Evolutionary conservation across 208 protist genomes (phyloP).

Genomic region (Vickermania spadyakhi): DNA sequence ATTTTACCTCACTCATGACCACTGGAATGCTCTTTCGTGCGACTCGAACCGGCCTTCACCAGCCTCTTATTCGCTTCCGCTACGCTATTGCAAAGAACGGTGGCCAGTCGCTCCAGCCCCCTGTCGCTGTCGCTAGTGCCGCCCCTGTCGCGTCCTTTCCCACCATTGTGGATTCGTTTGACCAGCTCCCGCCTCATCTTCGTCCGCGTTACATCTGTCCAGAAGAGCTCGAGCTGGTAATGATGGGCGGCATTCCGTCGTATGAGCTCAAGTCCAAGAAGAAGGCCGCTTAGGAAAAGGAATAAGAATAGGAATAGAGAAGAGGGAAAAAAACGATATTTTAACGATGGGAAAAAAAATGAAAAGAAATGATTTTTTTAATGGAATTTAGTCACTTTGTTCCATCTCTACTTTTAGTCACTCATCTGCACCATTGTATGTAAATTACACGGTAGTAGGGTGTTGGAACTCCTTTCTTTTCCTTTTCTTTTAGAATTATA

Average conservation of each 20-base stretch:
- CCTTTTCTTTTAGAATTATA: no score
- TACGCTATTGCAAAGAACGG: slow-evolving; percentile 59
- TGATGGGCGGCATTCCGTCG: background rate
- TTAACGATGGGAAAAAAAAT: no score
- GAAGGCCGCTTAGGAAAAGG: background rate
- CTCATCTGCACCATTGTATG: no score
- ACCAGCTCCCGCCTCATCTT: background rate
- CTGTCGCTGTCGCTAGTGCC: background rate
- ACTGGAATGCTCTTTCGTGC: slow-evolving; percentile 30
- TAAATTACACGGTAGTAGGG: no score
- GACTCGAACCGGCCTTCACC: slow-evolving; percentile 18
- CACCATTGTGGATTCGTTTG: background rate
- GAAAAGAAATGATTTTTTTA: no score
- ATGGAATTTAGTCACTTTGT: no score
- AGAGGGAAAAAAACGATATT: no score
- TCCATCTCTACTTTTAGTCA: no score
- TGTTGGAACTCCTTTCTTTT: no score
- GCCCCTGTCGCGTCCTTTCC: background rate
- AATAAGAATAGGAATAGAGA: background rate
- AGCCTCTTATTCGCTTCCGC: slow-evolving; percentile 63
- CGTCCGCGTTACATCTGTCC: background rate
- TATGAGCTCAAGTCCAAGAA: slow-evolving; percentile 1
- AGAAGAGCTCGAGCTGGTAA: background rate
- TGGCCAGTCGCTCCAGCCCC: background rate
- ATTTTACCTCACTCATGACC: no score